These are phyloP conservation scores for Mycena belliarum DNA, from an alignment of 768 basidiomycete species.

Conservation along the genomic window DNA sequence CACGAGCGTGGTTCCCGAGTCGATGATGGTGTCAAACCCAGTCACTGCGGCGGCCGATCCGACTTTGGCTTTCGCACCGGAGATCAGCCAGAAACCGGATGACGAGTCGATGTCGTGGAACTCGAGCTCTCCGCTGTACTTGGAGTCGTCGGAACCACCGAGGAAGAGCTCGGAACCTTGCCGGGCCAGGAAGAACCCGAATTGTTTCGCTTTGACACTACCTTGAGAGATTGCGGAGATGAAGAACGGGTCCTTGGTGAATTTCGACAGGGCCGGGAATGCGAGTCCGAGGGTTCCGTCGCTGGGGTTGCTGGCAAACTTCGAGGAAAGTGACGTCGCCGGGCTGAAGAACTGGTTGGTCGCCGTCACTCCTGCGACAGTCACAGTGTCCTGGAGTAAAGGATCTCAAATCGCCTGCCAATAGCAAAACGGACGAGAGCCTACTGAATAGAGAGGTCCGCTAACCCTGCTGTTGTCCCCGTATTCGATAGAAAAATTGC, in stretches of 20 bases:
- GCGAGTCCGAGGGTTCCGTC: conserved; percentile 34
- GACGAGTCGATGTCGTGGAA: conserved; percentile 26
- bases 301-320: conserved; percentile 20
- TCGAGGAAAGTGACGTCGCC: conserved; percentile 31
- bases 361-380: conserved; percentile 18
- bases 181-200: conserved; percentile 45
- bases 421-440: background rate
- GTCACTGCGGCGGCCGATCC: background rate
- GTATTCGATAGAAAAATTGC: background rate
- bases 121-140: conserved; percentile 46
- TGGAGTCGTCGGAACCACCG: conserved; percentile 45
- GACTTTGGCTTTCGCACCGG: conserved; percentile 17
- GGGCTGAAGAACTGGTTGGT: conserved; percentile 30
- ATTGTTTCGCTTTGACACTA: conserved; percentile 33
- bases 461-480: background rate
- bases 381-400: conserved; percentile 21
- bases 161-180: conserved; percentile 49
- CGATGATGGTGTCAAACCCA: conserved; percentile 30
- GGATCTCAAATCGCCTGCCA: conserved; percentile 29
- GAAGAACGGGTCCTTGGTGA: conserved; percentile 36
- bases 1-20: conserved; percentile 39
- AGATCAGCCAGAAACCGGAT: conserved; percentile 30
- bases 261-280: conserved; percentile 34
- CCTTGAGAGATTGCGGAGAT: conserved; percentile 39
- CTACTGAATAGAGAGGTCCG: conserved; percentile 40